Conservation (phyloP, 2,329 filamentous ascomycete genomes). For the Aureobasidium sp. region DNA sequence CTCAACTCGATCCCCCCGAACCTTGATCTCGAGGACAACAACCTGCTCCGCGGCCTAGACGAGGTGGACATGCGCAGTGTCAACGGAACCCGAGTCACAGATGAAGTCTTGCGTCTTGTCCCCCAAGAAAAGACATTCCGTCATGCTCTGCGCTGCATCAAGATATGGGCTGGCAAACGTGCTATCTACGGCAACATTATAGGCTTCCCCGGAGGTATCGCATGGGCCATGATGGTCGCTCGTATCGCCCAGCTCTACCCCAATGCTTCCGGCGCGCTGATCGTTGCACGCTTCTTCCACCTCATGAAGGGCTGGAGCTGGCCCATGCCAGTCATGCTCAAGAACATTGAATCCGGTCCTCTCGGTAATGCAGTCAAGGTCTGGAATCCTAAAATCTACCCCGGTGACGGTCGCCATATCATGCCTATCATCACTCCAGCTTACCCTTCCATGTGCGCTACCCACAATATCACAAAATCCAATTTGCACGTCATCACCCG, state of each 20-base stretch:
- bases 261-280: constrained; percentile 77
- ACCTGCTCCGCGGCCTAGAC: constrained; percentile 75
- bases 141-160: constrained; percentile 82
- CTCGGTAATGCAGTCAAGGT: constrained; percentile 63
- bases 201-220: constrained; percentile 92
- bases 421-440: constrained; percentile 99
- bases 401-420: constrained; percentile 72
- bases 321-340: constrained; percentile 88
- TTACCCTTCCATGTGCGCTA: constrained; percentile 96
- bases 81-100: constrained; percentile 90
- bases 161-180: constrained; percentile 88
- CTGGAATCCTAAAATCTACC: constrained; percentile 89
- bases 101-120: constrained; percentile 82
- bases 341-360: constrained; percentile 74
- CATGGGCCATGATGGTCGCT: constrained; percentile 96
- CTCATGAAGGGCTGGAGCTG: constrained; percentile 88
- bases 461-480: constrained; percentile 84
- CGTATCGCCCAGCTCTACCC: constrained; percentile 94
- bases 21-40: constrained; percentile 73
- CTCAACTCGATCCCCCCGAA: constrained; percentile 43
- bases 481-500: constrained; percentile 77
- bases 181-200: constrained; percentile 95
- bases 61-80: constrained; percentile 81
- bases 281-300: constrained; percentile 90
- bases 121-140: constrained; percentile 87